Conservation (phyloP, 441 rosid genomes). For the Arabidopsis hybrid region DNA sequence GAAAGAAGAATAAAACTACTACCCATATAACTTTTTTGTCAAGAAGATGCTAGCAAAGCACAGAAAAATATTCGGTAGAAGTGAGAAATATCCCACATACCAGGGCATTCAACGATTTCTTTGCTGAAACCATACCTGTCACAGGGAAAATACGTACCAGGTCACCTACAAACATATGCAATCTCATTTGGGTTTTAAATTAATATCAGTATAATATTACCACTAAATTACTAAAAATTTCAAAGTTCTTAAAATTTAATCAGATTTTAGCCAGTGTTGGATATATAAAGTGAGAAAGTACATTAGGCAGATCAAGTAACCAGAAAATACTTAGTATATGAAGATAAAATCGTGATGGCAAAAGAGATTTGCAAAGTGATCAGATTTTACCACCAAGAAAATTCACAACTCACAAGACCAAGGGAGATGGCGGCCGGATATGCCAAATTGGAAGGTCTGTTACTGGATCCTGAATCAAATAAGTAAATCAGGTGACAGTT, state of each 20-base stretch:
- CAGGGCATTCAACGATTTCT: constrained; percentile 91
- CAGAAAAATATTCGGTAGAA: not conserved
- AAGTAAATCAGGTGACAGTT: not conserved
- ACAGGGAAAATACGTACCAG: constrained; percentile 25
- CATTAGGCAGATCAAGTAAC: not conserved
- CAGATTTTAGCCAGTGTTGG: not conserved
- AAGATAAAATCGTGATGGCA: constrained; percentile 14
- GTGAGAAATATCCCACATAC: constrained; percentile 45
- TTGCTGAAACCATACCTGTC: constrained; percentile 94
- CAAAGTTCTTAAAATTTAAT: not conserved
- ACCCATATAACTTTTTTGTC: not conserved
- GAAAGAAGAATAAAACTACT: constrained; percentile 12
- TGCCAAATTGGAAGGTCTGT: constrained; percentile 87
- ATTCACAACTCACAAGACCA: constrained; percentile 66
- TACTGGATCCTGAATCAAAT: constrained; percentile 81
- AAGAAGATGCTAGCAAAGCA: constrained; percentile 14
- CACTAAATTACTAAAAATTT: not conserved
- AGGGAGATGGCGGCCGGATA: constrained; percentile 67
- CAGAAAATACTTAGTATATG: not conserved
- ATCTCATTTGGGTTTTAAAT: not conserved
- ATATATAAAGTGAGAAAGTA: constrained; percentile 11
- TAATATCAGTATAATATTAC: not conserved
- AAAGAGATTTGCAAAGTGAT: constrained; percentile 16
- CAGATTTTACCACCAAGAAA: constrained; percentile 19
- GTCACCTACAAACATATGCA: constrained; percentile 18